Evolutionary conservation across 2,329 filamentous ascomycete genomes (phyloP), one percentile per base, ranked within the genome.

Genomic region (Fusarium circinatum): DNA sequence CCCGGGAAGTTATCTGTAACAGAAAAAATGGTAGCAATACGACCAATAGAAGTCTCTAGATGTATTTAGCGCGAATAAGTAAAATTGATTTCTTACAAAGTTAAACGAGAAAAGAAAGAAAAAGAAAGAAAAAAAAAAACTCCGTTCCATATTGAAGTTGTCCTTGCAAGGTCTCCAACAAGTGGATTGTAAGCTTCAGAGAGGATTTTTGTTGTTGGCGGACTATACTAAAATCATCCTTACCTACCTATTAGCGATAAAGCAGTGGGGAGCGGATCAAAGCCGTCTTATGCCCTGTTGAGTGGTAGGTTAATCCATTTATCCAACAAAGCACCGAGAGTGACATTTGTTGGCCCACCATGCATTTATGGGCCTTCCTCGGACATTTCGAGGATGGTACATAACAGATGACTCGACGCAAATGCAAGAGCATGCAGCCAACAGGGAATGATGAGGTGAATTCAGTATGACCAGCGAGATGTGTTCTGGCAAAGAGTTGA

Each of bases 21-120:
- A 57, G 41, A 34, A 42, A 44, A 62, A 62, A 61, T 30, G 20
- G 28, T n/a, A 61, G 58, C 45, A 36, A 44, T 42, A 18, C 30
- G 45, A n/a, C 55, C 38, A 44, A 55, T 36, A 49, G 39, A 54
- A 20, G n/a, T 42, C 24, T 61, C 44, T 55, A 54, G 45, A 72
- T 72, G 62, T 71, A 65, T 54, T 68, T 74, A 68, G 71, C 55
- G 55, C 26, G 41, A 48, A 51, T 54, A 18, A 58, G 47, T 72
- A 51, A 60, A 68, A 59, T 51, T 49, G 49, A 59, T 32, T 44
- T 30, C 38, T 32, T 55, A 24, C 24, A 48, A n/a, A 14, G 24
- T 24, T 24, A 24, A 24, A 24, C 24, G 24, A 24, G 24, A 24
- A 24, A 24, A 24, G 24, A 24, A 24, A 24, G 4, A 24, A 24